A percentile compares a stretch with the other conserved stretches of the same genome.
phyloP scores from a whole-genome alignment of 768 basidiomycete species.

The Krasilnikovozyma curviuscula region DNA sequence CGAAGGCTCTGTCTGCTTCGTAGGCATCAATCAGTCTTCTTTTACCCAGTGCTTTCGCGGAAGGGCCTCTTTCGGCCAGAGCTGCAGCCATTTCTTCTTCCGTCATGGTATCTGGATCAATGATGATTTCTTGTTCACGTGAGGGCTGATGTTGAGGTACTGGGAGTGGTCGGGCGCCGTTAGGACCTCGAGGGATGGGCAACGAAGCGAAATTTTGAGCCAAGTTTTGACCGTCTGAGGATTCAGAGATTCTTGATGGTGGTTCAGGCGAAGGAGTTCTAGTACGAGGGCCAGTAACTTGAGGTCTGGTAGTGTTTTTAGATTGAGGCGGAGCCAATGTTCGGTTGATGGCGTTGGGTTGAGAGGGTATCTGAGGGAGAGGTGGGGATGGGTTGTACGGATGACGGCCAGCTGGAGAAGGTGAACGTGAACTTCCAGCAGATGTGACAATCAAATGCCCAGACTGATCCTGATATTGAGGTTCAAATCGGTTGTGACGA shows the following conservation, averaged over 20 bases:
- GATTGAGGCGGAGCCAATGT: neutral
- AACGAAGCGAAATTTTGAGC: neutral
- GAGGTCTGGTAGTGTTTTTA: too few species aligned
- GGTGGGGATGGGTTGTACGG: constrained; percentile 1
- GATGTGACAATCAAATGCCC: neutral
- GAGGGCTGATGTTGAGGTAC: neutral
- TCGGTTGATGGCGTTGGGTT: neutral
- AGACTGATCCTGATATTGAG: neutral
- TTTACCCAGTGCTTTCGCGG: constrained; percentile 10
- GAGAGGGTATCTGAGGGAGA: neutral
- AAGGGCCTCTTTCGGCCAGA: neutral
- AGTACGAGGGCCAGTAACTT: too few species aligned
- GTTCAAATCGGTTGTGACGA: constrained; percentile 4
- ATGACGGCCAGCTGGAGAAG: neutral
- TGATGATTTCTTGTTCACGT: neutral
- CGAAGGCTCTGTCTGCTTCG: constrained; percentile 10
- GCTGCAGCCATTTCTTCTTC: neutral
- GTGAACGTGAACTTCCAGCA: neutral
- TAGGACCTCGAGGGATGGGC: neutral
- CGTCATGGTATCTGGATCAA: neutral
- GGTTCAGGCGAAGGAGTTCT: too few species aligned
- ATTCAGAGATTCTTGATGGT: too few species aligned
- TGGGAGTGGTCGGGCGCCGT: neutral
- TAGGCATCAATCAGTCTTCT: constrained; percentile 6
- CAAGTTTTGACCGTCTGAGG: too few species aligned